Evolutionary conservation across 2,329 filamentous ascomycete genomes (phyloP).

Genomic region (Cordyceps sp.): DNA sequence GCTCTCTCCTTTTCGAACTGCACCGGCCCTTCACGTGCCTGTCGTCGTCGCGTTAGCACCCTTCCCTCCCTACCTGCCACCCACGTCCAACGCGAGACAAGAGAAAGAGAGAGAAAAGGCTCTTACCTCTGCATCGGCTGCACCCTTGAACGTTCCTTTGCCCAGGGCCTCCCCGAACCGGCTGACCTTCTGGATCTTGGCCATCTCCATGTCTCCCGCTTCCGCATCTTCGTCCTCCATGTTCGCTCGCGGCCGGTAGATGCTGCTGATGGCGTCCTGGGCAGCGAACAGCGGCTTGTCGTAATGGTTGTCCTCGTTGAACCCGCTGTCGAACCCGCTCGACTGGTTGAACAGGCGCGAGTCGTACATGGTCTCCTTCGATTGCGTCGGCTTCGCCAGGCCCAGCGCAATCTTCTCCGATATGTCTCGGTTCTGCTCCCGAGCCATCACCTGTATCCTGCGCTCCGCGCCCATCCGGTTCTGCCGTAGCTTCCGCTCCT

Average conservation of each 20-base stretch:
- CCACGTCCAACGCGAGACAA: too few species aligned
- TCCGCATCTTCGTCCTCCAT: constrained; percentile 66
- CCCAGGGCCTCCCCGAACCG: constrained; percentile 78
- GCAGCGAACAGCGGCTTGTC: constrained; percentile 95
- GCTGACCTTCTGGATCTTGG: constrained; percentile 69
- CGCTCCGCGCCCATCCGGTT: constrained; percentile 92
- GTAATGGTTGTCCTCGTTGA: constrained; percentile 96
- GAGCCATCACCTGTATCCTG: constrained; percentile 78
- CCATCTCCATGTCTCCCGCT: constrained; percentile 67
- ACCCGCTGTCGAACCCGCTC: constrained; percentile 76
- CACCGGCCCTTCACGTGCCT: constrained; percentile 77
- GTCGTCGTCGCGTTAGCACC: constrained; percentile 13
- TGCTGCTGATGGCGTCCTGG: constrained; percentile 85
- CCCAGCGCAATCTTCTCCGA: constrained; percentile 93
- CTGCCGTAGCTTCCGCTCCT: constrained; percentile 79
- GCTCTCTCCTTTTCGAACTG: constrained; percentile 81
- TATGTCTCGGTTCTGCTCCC: constrained; percentile 92
- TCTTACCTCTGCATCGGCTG: constrained; percentile 62
- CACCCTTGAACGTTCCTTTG: constrained; percentile 79
- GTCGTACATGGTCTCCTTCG: constrained; percentile 91
- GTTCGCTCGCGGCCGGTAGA: constrained; percentile 69
- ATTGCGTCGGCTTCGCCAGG: constrained; percentile 84
- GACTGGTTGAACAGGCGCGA: constrained; percentile 88
- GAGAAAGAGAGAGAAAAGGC: not conserved
- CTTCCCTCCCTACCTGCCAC: not conserved